Percentiles rank a stretch among this genome's conserved stretches.
Conservation (phyloP, 768 basidiomycete species). For the Daedaleopsis sinensis region DNA sequence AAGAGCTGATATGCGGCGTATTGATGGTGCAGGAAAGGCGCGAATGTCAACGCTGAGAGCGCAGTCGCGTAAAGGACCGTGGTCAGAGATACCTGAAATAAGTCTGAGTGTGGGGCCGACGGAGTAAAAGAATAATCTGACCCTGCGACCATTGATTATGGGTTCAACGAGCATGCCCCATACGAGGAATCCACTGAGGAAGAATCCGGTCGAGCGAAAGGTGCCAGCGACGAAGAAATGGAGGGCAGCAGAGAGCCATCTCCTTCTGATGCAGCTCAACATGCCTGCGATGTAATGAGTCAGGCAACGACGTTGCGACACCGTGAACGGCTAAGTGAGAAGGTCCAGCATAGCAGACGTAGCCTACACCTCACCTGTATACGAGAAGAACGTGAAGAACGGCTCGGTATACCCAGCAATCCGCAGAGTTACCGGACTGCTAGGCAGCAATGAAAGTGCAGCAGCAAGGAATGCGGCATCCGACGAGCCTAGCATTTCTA, state of each 20-base stretch:
- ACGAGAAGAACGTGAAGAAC: slow-evolving; percentile 82
- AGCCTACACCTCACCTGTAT: slow-evolving; percentile 52
- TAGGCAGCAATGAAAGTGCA: slow-evolving; percentile 75
- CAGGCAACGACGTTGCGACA: neutral
- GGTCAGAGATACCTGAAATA: slow-evolving; percentile 36
- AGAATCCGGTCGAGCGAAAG: slow-evolving; percentile 80
- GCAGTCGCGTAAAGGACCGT: slow-evolving; percentile 40
- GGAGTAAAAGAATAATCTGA: slow-evolving; percentile 20
- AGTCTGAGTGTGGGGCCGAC: neutral
- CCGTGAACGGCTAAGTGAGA: neutral
- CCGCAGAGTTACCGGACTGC: slow-evolving; percentile 75
- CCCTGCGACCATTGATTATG: slow-evolving; percentile 42
- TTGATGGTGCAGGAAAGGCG: slow-evolving; percentile 79
- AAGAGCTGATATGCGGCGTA: slow-evolving; percentile 64
- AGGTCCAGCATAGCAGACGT: neutral
- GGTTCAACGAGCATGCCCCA: slow-evolving; percentile 73
- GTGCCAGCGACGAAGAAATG: slow-evolving; percentile 63
- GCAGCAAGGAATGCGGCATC: slow-evolving; percentile 63
- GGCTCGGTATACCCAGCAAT: slow-evolving; percentile 83
- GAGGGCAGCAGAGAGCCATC: slow-evolving; percentile 59
- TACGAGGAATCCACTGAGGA: slow-evolving; percentile 75
- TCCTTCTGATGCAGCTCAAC: slow-evolving; percentile 50
- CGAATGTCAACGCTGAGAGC: slow-evolving; percentile 49
- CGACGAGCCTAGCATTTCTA: slow-evolving; percentile 55
- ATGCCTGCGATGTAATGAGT: slow-evolving; percentile 48